These are phyloP conservation scores for Purpureocillium takamizusanense DNA, from an alignment of 2,329 filamentous ascomycete genomes.

Conservation along the genomic window DNA sequence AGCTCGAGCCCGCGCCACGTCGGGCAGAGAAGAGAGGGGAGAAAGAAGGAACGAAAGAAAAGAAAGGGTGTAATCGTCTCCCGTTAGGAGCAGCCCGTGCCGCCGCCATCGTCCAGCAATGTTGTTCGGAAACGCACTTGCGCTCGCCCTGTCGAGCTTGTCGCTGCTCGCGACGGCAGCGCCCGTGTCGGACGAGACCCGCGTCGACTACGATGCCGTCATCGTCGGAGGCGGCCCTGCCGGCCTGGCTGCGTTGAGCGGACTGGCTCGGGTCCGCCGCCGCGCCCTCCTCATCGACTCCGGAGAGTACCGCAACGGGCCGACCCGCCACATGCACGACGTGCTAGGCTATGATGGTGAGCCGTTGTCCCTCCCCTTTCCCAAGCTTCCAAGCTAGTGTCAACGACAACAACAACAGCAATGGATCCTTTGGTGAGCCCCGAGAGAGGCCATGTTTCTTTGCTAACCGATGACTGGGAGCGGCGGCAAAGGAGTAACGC, in stretches of 20 bases:
- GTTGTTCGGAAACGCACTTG: slow-evolving; percentile 7
- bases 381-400: too few species aligned
- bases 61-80: too few species aligned
- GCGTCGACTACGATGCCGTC: slow-evolving; percentile 40
- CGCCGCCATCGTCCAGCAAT: slow-evolving; percentile 2
- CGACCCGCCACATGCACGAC: slow-evolving; percentile 52
- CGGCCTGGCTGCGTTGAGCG: slow-evolving; percentile 44
- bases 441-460: background rate
- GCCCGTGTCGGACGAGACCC: slow-evolving; percentile 3
- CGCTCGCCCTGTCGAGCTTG: slow-evolving; percentile 5
- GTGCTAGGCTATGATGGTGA: slow-evolving; percentile 50
- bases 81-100: background rate
- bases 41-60: too few species aligned
- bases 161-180: slow-evolving; percentile 9
- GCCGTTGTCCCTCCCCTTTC: slow-evolving; percentile 1
- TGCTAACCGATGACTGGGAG: slow-evolving; percentile 3
- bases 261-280: slow-evolving; percentile 48
- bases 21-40: too few species aligned
- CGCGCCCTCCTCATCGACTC: slow-evolving; percentile 49
- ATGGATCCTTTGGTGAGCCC: too few species aligned
- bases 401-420: too few species aligned
- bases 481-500: slow-evolving; percentile 36
- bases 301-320: slow-evolving; percentile 45
- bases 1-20: too few species aligned
- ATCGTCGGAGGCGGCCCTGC: slow-evolving; percentile 50